Base-by-base conservation (phyloP, 208 protist species). In the Borovskyia barvae region DNA sequence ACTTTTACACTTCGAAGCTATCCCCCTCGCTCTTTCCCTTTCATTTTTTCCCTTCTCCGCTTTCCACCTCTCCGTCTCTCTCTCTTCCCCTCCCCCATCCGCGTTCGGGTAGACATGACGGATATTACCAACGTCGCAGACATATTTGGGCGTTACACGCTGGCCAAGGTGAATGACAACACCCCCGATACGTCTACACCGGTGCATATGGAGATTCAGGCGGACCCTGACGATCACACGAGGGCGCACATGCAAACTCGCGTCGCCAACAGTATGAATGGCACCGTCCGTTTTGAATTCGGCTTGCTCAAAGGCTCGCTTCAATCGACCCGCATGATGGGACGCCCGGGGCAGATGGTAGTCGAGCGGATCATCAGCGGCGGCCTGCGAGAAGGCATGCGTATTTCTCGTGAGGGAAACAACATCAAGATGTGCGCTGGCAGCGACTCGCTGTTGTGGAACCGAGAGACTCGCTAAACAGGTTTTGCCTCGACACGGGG, bases 371-470 rank as follows among this genome's bases (percentile, higher is more conserved):
- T 73, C 6, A 30, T 80, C 39, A n/a, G 52, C 30, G 33, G 42
- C 8, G 78, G 73, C 32, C 71, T 80, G 56, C 19, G 42, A 22
- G 62, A 66, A 0, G 78, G 78, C 24, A 70, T 85, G 72, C n/a
- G 2, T 53, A 67, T 62, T 39, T 28, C 3, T 3, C 37, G 52
- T 29, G 64, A 75, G 9, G 63, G 51, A 17, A 60, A 72, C 22
- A 39, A 36, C n/a, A 47, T 85, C 19, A 75, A 26, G 11, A 71
- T 85, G 39, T 55, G 54, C 4, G 40, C 65, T 22, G 63, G 49
- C 41, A 53, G 39, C 5, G 57, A 75, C 46, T 66, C 49, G 47
- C 39, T 85, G 40, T 50, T 60, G 49, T 80, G 71, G 58, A 57
- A n/a, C n/a, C n/a, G n/a, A 39, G 15, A 25, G 24, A 25, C 8